Evolutionary conservation across 2,329 filamentous ascomycete genomes (phyloP), one percentile per base, ranked within the genome.

Genomic region (Penicillium hordei): DNA sequence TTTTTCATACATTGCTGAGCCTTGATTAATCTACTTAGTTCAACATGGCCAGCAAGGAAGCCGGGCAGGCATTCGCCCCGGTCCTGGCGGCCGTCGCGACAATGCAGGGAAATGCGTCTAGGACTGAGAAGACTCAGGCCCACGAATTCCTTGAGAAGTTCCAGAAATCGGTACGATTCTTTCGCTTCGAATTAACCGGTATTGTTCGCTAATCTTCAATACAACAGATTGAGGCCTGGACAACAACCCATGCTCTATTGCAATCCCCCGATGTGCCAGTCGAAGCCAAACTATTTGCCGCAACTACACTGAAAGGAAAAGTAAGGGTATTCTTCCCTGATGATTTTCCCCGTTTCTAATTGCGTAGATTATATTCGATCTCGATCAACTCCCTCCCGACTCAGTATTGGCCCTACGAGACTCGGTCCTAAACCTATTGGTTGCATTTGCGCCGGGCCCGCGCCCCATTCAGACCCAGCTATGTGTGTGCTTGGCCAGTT

Each of bases 281-380:
- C 50, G 92, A 96, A 75, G 90, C 91, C 27, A 94, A 94, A 74
- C 82, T 99, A 60, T 99, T 99, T 76, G 94, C 94, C 46, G 94
- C 94, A 58, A 97, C 93, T 46, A 99, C 94, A 52, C 81, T 99
- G 71, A 96, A 96, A 80, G 94, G 94, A 82, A 99, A 99, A 88
- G 94, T 97, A 81, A 65, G 79, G 21, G 25, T 15, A 31, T 19
- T 34, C 21, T 42, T 17, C 6, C 5, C 25, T 27, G 17, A 8
- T 5, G 15, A 17, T 31, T 19, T n/a, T 42, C 15, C 10, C 31
- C 6, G 29, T 38, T 21, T 75, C 65, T 74, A 61, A 48, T 45
- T 64, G 61, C 52, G 46, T 72, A 99, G 94, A 97, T 99, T 68
- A 93, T 93, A 65, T 99, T 96, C 76, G 94, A 99, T 78, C 85